Evolutionary conservation across 768 basidiomycete species (phyloP), one percentile per base, ranked within the genome.

Genomic region (Mycena capillaripes): DNA sequence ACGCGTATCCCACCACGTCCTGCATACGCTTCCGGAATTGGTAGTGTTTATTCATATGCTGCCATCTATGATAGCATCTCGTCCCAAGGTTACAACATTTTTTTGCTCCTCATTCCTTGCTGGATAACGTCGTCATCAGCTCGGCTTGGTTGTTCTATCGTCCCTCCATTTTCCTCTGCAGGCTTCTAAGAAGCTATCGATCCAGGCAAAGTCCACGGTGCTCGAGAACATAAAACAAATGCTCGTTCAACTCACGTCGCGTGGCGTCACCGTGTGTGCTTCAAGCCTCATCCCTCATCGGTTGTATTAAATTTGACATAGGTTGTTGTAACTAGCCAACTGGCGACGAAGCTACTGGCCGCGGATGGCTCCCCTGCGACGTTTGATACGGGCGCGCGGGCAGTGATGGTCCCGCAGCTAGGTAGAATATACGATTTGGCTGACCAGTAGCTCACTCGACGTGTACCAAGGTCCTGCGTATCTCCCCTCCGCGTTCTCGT

Each of bases 141-240:
- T 85, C 40, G 84, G 87, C 2, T 82, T 94, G 19, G 84, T 95
- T 14, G 88, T 93, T 30, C 80, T 95, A 53, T 90, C 89, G 77
- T 92, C 91, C 3, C 83, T 95, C 32, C 90, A 90, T 27, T 92
- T 90, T 76, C 89, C 90, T 2, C 91, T 95, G 70, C 92, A 94
- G 78, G 79, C 83, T 16, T 78, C 83, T 46, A 48, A 30, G 32
- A 75, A 71, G 27, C 75, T 91, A 34, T 77, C 80, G 14, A 74
- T 75, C 12, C 77, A 83, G 14, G 84, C 81, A 57, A 87, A 82
- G 77, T 84, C 78, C 34, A 80, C 80, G 14, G 78, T 90, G 50
- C 78, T 93, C 8, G 88, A 88, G 21, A 82, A 79, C 58, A 81
- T 92, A 25, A 91, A 89, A 75, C 86, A 89, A 76, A 78, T 76